These are phyloP conservation scores for Hypoxylon sp. DNA, from an alignment of 2,329 filamentous ascomycete species.

Conservation along the genomic window DNA sequence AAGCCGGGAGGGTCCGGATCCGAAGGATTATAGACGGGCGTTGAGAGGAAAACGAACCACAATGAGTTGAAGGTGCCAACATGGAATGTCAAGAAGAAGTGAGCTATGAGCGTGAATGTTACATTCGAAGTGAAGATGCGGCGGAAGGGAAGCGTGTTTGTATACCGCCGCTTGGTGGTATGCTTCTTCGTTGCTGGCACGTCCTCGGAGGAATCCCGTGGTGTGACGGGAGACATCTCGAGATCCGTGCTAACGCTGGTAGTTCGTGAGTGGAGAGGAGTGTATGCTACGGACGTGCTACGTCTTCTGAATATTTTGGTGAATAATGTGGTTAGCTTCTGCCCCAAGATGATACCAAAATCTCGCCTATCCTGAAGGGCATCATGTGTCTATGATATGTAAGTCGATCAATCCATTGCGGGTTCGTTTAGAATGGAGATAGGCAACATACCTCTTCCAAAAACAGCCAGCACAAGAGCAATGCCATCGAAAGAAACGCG, in stretches of 20 bases:
- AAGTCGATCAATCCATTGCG: constrained; percentile 1
- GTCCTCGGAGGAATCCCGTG: constrained; percentile 40
- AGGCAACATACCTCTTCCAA: constrained; percentile 63
- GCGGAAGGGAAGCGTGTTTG: constrained; percentile 65
- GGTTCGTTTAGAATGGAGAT: not conserved
- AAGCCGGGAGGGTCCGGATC: constrained; percentile 53
- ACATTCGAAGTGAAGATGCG: constrained; percentile 71
- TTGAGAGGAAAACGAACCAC: constrained; percentile 83
- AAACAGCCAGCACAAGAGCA: constrained; percentile 63
- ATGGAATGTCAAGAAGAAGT: constrained; percentile 80
- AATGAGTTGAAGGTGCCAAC: constrained; percentile 82
- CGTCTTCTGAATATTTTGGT: constrained; percentile 49
- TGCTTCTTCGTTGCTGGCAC: constrained; percentile 24
- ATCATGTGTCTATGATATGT: constrained; percentile 61
- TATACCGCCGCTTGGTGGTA: constrained; percentile 57
- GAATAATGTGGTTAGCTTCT: constrained; percentile 53
- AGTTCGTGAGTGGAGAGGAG: constrained; percentile 54
- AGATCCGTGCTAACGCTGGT: constrained; percentile 49
- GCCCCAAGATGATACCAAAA: constrained; percentile 60
- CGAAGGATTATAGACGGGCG: constrained; percentile 69
- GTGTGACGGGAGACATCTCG: constrained; percentile 53
- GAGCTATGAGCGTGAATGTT: constrained; percentile 69
- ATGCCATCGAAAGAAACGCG: constrained; percentile 61
- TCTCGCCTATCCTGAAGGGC: constrained; percentile 60
- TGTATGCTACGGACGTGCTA: constrained; percentile 51